Conservation (phyloP, 1,139 yeast species). For the Pichia sp. region DNA sequence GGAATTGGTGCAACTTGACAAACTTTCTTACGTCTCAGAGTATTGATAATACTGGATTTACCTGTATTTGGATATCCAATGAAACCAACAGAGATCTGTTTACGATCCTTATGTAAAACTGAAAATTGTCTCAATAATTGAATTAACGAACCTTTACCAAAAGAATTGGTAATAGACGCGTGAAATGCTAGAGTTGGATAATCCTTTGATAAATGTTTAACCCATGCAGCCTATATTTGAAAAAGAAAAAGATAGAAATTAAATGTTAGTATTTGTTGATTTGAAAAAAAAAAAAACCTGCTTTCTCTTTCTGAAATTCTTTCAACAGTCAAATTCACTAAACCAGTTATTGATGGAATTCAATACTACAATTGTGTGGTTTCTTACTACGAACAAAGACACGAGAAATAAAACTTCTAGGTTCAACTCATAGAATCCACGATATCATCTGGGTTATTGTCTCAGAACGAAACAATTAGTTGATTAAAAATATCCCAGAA, state of each 20-base stretch:
- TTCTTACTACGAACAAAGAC: constrained; percentile 61
- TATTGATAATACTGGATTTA: constrained; percentile 90
- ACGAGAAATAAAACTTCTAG: constrained; percentile 32
- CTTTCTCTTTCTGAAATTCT: not conserved
- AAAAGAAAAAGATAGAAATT: not conserved
- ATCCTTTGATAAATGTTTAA: constrained; percentile 82
- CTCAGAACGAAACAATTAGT: constrained; percentile 21
- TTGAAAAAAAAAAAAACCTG: not conserved
- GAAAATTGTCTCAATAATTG: constrained; percentile 91
- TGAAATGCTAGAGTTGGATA: constrained; percentile 97
- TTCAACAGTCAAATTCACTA: not conserved
- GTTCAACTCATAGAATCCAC: constrained; percentile 13
- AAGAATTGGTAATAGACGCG: constrained; percentile 94
- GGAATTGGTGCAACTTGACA: constrained; percentile 98
- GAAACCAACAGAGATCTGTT: constrained; percentile 94
- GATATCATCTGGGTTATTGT: constrained; percentile 14
- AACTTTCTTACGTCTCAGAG: constrained; percentile 88
- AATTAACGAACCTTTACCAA: constrained; percentile 94
- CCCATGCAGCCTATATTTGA: constrained; percentile 87
- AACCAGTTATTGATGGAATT: no score
- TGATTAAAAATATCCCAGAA: constrained; percentile 23
- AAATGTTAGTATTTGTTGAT: constrained; percentile 36
- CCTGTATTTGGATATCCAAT: constrained; percentile 98
- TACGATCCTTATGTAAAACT: constrained; percentile 81
- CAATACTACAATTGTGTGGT: constrained; percentile 35